Evolutionary conservation across 2,329 filamentous ascomycete species (phyloP), one percentile per base, ranked within the genome.

Genomic region (Arthrobotrys megalospora): DNA sequence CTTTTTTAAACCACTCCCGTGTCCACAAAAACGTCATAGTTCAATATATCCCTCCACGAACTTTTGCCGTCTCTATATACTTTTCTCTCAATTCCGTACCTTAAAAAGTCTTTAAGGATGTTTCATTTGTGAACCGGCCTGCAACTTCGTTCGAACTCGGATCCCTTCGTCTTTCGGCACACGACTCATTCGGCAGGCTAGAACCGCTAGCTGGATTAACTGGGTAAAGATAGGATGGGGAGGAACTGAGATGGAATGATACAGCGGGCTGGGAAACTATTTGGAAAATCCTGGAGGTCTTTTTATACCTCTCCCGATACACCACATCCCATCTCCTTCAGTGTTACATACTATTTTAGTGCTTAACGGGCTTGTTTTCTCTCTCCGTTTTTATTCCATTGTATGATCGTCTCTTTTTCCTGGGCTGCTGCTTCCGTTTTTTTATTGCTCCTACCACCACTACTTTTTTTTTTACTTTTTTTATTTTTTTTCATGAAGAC

Each of bases 261-360:
- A 58, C 19, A 19, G 36, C 24, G 32, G 14, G 43, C 53, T 63
- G 34, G 53, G 43, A 14, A 38, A 53, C n/a, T 11, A 58, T 24
- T 21, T 47, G 55, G 53, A 62, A 38, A 41, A 63, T 53, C 16
- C 19, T 21, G 8, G 47, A 70, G 53, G 43, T 2, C 14, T 38
- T 60, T 60, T 60, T 60, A 43, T 43, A 43, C 55, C 36, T 43
- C 55, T 60, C 34, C 41, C 55, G 36, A 60, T 60, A 60, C 55
- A 60, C 36, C 32, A 28, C 41, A 48, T 67, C 32, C 52, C 70
- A 63, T 75, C 67, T 72, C 67, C 71, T 78, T 66, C 67, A 65
- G 69, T 78, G 75, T 78, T 72, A 78, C 75, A 78, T 78, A 78
- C 75, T 78, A 78, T 78, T 78, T 78, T 78, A 72, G 75, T 78